A percentile compares a stretch with the other conserved stretches of the same genome.
Conservation (phyloP, 2,329 filamentous ascomycete species). For the Alternaria burnsii region DNA sequence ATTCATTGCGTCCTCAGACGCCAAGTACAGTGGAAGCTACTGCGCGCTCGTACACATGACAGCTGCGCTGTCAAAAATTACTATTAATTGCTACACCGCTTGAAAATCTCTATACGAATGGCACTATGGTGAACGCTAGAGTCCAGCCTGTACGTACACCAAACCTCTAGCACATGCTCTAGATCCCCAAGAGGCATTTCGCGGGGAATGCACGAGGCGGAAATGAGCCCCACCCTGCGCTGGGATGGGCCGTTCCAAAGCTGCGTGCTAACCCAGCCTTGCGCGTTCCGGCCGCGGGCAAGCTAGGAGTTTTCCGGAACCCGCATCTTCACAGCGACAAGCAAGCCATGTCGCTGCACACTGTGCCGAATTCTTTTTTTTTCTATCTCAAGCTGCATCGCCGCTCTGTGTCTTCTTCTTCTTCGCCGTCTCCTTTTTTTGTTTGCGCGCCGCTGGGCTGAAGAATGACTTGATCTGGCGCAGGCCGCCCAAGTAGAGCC, state of each 20-base stretch:
- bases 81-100: constrained; percentile 3
- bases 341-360: constrained; percentile 14
- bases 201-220: constrained; percentile 34
- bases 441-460: constrained; percentile 45
- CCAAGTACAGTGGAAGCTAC: neutral
- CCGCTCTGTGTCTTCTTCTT: constrained; percentile 24
- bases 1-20: neutral
- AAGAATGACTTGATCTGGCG: constrained; percentile 48
- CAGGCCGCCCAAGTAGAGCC: constrained; percentile 61
- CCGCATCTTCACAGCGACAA: constrained; percentile 15
- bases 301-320: constrained; percentile 36
- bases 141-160: constrained; percentile 12
- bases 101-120: neutral
- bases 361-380: constrained; percentile 19
- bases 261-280: constrained; percentile 11
- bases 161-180: constrained; percentile 20
- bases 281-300: constrained; percentile 38
- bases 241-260: constrained; percentile 10
- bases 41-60: neutral
- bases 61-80: neutral
- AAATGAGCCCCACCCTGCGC: constrained; percentile 23
- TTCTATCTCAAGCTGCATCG: constrained; percentile 21
- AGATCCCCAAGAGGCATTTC: constrained; percentile 28
- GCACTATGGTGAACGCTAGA: neutral
- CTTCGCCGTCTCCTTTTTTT: constrained; percentile 42